A percentile compares a stretch with the other conserved stretches of the same genome.
Evolutionary conservation across 331 rosid genomes (phyloP).

Genomic region (Malus hybrid): DNA sequence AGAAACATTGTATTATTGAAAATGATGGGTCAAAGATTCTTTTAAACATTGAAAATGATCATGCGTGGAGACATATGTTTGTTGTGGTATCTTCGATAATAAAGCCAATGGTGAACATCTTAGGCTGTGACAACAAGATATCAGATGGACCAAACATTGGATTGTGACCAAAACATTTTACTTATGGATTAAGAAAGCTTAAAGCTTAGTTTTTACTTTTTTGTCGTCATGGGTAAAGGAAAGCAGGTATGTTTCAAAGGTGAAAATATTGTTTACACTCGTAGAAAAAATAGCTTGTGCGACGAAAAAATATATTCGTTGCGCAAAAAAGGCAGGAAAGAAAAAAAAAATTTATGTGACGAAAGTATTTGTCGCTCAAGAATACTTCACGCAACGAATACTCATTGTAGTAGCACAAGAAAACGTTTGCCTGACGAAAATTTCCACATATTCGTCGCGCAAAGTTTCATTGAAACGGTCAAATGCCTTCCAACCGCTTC

Average conservation of each 20-base stretch:
- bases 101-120: background rate
- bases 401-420: too few relatives aligned
- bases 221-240: background rate
- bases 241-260: background rate
- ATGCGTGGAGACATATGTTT: background rate
- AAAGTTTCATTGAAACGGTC: too few relatives aligned
- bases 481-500: too few relatives aligned
- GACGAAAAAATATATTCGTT: too few relatives aligned
- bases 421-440: too few relatives aligned
- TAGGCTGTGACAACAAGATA: background rate
- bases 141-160: background rate
- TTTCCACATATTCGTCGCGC: too few relatives aligned
- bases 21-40: conserved; percentile 2
- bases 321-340: too few relatives aligned
- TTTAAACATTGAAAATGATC: background rate
- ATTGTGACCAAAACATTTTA: background rate
- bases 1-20: background rate
- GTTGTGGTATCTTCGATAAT: background rate
- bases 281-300: too few relatives aligned
- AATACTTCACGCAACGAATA: too few relatives aligned
- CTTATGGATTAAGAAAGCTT: background rate
- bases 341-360: too few relatives aligned
- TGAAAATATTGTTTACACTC: background rate
- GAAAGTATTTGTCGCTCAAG: too few relatives aligned
- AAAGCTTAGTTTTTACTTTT: too few relatives aligned